Evolutionary conservation across 2,329 filamentous ascomycete species (phyloP).

Genomic region (Amauroascus verrucosus): DNA sequence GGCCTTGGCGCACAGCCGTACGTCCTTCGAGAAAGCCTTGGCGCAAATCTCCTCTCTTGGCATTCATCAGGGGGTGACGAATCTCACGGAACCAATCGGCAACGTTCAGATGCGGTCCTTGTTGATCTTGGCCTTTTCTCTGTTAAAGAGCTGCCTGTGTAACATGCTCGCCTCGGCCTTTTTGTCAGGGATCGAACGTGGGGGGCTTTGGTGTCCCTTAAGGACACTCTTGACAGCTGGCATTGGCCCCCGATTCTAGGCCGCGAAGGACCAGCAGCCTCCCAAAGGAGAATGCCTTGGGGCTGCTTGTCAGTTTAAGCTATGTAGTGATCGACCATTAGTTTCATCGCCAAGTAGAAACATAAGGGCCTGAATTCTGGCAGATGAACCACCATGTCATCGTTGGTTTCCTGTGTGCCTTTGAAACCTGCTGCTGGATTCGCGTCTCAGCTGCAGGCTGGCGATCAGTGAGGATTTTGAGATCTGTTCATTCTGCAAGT

Average conservation of each 20-base stretch:
- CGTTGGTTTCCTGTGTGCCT: neutral
- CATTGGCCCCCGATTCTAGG: neutral
- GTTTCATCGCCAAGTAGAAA: conserved; percentile 3
- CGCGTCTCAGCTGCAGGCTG: neutral
- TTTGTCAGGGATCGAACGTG: neutral
- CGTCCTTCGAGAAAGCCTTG: conserved; percentile 7
- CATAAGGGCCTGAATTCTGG: neutral
- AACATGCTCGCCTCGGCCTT: neutral
- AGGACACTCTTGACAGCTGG: neutral
- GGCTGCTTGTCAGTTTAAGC: neutral
- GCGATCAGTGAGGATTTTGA: neutral
- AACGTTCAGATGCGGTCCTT: neutral
- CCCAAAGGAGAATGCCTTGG: conserved; percentile 1
- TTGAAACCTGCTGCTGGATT: neutral
- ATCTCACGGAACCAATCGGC: conserved; percentile 7
- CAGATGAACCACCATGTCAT: neutral
- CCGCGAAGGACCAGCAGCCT: neutral
- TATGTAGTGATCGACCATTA: neutral
- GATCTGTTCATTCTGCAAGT: neutral
- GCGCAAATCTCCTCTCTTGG: conserved; percentile 12
- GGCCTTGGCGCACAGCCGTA: conserved; percentile 1
- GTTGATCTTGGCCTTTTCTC: conserved; percentile 1
- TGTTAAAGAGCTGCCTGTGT: neutral
- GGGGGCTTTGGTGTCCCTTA: neutral
- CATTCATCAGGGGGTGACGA: conserved; percentile 1